A percentile compares a stretch with the other conserved stretches of the same genome.
These are phyloP conservation scores for Entrophospora sp. DNA, from an alignment of 192 early-diverging fungal genomes.

Conservation along the genomic window DNA sequence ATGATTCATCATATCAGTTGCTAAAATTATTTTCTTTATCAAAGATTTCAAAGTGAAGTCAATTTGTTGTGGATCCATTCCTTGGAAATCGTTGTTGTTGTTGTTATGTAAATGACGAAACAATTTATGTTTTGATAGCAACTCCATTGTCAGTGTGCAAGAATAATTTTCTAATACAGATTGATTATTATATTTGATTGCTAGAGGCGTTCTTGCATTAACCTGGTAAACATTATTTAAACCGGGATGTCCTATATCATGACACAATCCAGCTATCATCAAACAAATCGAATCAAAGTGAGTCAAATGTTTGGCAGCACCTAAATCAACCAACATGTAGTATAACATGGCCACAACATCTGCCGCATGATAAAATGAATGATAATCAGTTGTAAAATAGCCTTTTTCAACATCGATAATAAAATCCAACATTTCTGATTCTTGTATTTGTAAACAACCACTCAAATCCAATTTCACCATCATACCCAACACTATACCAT, in stretches of 20 bases:
- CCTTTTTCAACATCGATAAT: conserved; percentile 72
- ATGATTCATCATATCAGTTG: conserved; percentile 89
- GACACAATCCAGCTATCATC: conserved; percentile 78
- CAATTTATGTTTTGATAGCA: conserved; percentile 66
- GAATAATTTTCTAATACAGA: conserved; percentile 87
- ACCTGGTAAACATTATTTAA: conserved; percentile 88
- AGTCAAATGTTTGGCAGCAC: conserved; percentile 56
- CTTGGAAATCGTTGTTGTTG: conserved; percentile 32
- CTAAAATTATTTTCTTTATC: conserved; percentile 69
- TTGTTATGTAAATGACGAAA: conserved; percentile 52
- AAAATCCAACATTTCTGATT: conserved; percentile 71
- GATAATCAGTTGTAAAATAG: conserved; percentile 78
- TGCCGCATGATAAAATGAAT: conserved; percentile 85
- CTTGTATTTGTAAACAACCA: conserved; percentile 45
- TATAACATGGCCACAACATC: conserved; percentile 82
- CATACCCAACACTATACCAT: conserved; percentile 76
- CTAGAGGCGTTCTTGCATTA: conserved; percentile 72
- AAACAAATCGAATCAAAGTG: conserved; percentile 64
- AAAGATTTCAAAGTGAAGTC: conserved; percentile 30
- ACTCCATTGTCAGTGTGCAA: conserved; percentile 60
- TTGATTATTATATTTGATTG: conserved; percentile 59
- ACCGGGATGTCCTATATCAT: conserved; percentile 88
- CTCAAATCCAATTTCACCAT: conserved; percentile 59
- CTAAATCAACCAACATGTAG: conserved; percentile 65
- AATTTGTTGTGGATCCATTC: conserved; percentile 13